These are phyloP conservation scores for Cercospora sp. DNA, from an alignment of 2,329 filamentous ascomycete species.

Conservation along the genomic window DNA sequence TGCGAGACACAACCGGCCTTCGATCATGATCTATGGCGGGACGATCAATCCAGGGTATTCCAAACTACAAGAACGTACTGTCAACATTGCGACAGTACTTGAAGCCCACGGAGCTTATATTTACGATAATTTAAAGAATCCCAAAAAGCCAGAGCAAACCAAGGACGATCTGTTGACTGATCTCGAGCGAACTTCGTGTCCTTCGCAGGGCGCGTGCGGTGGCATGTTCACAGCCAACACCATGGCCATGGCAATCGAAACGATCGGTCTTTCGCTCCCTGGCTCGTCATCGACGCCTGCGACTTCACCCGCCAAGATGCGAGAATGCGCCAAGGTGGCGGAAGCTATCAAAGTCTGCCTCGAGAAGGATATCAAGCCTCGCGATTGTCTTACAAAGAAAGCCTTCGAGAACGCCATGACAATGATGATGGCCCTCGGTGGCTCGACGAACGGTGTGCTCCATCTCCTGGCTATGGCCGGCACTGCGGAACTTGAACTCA, in stretches of 20 bases:
- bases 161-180: constrained; percentile 81
- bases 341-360: constrained; percentile 76
- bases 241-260: constrained; percentile 88
- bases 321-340: constrained; percentile 80
- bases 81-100: constrained; percentile 88
- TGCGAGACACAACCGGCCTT: constrained; percentile 85
- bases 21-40: constrained; percentile 93
- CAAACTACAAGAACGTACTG: constrained; percentile 68
- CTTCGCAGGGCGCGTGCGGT: constrained; percentile 75
- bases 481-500: constrained; percentile 74
- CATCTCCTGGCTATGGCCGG: constrained; percentile 90
- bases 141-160: constrained; percentile 66
- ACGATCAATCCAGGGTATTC: constrained; percentile 88
- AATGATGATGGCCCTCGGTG: constrained; percentile 88
- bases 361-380: constrained; percentile 77
- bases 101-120: constrained; percentile 81
- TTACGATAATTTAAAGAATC: constrained; percentile 71
- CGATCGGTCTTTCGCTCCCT: constrained; percentile 78
- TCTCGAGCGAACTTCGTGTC: constrained; percentile 76
- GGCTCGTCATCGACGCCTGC: constrained; percentile 84
- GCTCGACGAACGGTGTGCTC: constrained; percentile 83
- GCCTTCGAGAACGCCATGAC: constrained; percentile 87
- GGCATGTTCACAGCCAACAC: constrained; percentile 97
- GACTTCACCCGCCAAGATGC: constrained; percentile 75
- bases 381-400: constrained; percentile 74